These are phyloP conservation scores for Dionaea muscipula DNA, from an alignment of 179 eudicot species.

Conservation along the genomic window DNA sequence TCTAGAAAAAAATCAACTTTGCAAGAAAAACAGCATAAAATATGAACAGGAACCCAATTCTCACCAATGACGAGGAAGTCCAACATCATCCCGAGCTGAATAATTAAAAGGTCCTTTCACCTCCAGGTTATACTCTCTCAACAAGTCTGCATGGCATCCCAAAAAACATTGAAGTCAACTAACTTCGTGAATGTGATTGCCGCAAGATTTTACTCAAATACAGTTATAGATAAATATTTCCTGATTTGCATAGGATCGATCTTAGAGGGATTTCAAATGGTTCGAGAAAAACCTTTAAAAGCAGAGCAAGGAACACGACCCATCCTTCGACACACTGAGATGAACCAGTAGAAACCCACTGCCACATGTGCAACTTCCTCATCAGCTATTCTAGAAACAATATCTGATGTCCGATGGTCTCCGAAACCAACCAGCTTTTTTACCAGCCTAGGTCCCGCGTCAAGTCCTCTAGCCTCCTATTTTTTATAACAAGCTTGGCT, in stretches of 20 bases:
- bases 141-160: constrained; percentile 38
- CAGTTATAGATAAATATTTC: too few species aligned
- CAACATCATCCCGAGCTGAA: constrained; percentile 79
- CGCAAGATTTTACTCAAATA: too few species aligned
- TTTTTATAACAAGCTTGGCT: neutral
- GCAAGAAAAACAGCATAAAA: too few species aligned
- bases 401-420: constrained; percentile 58
- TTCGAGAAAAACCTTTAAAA: constrained; percentile 46
- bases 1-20: too few species aligned
- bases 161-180: neutral
- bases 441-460: constrained; percentile 92
- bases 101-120: constrained; percentile 80
- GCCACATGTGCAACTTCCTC: constrained; percentile 97
- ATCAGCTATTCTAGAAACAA: constrained; percentile 69
- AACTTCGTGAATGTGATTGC: neutral
- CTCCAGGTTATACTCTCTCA: constrained; percentile 62
- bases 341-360: constrained; percentile 82
- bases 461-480: constrained; percentile 94
- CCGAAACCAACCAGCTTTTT: constrained; percentile 69
- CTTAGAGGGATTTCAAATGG: neutral
- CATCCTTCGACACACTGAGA: constrained; percentile 61
- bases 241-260: too few species aligned
- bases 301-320: constrained; percentile 64
- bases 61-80: constrained; percentile 85
- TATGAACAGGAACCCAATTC: constrained; percentile 3